Percentiles rank a stretch among this genome's conserved stretches.
Evolutionary conservation across 352 stramenopile genomes (phyloP).

Genomic region (Phytophthora brassicae): DNA sequence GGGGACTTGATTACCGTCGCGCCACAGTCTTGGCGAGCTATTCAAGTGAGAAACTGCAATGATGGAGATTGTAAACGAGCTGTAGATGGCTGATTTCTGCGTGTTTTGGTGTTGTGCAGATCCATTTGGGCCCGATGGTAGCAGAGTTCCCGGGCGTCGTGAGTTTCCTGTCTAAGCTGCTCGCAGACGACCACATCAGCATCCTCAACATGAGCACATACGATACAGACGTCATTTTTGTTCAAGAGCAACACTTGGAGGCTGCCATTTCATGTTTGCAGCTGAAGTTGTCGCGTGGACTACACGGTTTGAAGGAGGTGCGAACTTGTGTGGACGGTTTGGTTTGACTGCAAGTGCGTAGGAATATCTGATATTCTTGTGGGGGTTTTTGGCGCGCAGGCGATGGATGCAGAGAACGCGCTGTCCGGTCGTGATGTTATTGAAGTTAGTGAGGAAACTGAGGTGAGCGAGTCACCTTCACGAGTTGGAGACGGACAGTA

Average conservation of each 20-base stretch:
- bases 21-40: constrained; percentile 75
- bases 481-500: constrained; percentile 76
- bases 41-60: constrained; percentile 49
- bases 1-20: constrained; percentile 65
- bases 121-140: constrained; percentile 85
- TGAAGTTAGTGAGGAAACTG: constrained; percentile 8
- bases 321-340: neutral
- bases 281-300: constrained; percentile 71
- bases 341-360: neutral
- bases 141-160: constrained; percentile 84
- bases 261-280: constrained; percentile 74
- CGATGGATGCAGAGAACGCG: constrained; percentile 58
- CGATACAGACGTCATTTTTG: constrained; percentile 89
- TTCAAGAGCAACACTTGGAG: constrained; percentile 71
- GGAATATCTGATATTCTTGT: neutral
- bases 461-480: constrained; percentile 2
- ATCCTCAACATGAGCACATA: constrained; percentile 92
- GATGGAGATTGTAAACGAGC: constrained; percentile 7
- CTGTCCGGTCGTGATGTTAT: constrained; percentile 28
- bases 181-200: constrained; percentile 84
- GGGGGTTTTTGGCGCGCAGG: constrained; percentile 21
- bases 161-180: constrained; percentile 83
- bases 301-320: constrained; percentile 84
- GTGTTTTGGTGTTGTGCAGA: constrained; percentile 39
- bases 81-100: neutral